These are phyloP conservation scores for Cordyceps tenuipes DNA, from an alignment of 2,329 filamentous ascomycete genomes.

Conservation along the genomic window DNA sequence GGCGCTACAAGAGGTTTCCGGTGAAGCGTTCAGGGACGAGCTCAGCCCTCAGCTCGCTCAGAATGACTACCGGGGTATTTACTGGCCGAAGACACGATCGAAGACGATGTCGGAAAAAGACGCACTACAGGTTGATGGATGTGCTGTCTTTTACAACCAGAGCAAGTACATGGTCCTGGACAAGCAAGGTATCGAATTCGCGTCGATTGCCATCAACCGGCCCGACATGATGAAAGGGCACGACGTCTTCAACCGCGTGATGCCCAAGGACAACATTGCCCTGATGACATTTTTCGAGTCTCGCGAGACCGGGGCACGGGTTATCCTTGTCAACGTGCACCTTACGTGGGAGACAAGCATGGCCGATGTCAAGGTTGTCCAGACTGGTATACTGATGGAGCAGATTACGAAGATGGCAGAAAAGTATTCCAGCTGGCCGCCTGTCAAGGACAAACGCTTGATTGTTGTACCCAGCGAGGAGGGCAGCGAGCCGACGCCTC, in stretches of 20 bases:
- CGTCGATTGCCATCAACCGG: slow-evolving; percentile 83
- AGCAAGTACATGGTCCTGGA: slow-evolving; percentile 91
- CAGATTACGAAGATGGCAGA: slow-evolving; percentile 79
- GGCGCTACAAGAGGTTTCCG: slow-evolving; percentile 88
- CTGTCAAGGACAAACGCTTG: slow-evolving; percentile 72
- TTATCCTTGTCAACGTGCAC: slow-evolving; percentile 92
- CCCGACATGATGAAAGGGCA: slow-evolving; percentile 96
- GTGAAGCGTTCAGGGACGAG: slow-evolving; percentile 83
- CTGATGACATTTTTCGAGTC: slow-evolving; percentile 91
- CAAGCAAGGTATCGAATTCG: slow-evolving; percentile 90
- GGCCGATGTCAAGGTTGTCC: slow-evolving; percentile 92
- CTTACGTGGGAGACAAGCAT: slow-evolving; percentile 88
- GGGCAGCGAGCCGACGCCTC: slow-evolving; percentile 41
- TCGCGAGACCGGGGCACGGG: slow-evolving; percentile 74
- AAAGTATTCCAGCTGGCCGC: slow-evolving; percentile 69
- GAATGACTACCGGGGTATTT: slow-evolving; percentile 86
- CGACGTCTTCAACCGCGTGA: slow-evolving; percentile 96
- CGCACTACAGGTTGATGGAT: slow-evolving; percentile 84
- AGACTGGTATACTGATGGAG: slow-evolving; percentile 93
- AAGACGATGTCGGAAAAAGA: slow-evolving; percentile 89
- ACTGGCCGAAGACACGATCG: slow-evolving; percentile 82
- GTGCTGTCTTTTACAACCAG: slow-evolving; percentile 92
- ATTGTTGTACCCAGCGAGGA: slow-evolving; percentile 34
- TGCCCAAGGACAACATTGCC: slow-evolving; percentile 96
- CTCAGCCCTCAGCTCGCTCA: slow-evolving; percentile 82